These are phyloP conservation scores for Celoporthe dispersa DNA, from an alignment of 2,329 filamentous ascomycete species.

Conservation along the genomic window DNA sequence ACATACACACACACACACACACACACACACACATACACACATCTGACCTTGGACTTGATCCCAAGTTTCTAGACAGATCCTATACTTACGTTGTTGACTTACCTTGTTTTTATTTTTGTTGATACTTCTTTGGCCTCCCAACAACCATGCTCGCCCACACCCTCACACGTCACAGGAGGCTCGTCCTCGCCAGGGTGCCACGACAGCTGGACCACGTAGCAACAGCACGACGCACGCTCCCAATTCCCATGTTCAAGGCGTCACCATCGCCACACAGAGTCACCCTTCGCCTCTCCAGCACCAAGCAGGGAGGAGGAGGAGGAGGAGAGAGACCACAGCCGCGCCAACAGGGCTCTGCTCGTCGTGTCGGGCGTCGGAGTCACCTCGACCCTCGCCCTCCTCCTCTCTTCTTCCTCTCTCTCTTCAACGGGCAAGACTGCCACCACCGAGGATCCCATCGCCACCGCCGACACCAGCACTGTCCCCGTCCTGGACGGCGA, in stretches of 20 bases:
- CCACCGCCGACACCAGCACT: no score
- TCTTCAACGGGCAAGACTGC: no score
- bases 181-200: not conserved
- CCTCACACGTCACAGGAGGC: not conserved
- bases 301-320: not conserved
- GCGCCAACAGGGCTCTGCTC: not conserved
- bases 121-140: not conserved
- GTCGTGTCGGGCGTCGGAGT: not conserved
- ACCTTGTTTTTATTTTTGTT: no score
- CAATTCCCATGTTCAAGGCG: not conserved
- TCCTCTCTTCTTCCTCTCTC: not conserved
- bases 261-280: not conserved
- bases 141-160: not conserved
- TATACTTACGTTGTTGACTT: no score
- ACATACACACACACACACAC: no score
- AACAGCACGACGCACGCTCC: not conserved
- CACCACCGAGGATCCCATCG: no score
- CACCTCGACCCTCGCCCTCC: not conserved
- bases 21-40: no score
- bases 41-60: no score
- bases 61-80: no score
- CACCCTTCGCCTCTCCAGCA: not conserved
- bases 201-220: not conserved
- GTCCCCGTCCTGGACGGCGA: not conserved
- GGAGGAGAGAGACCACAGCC: not conserved